A percentile compares a stretch with the other conserved stretches of the same genome.
phyloP scores from a whole-genome alignment of 2,329 filamentous ascomycete species.

The Colletotrichum neosansevieriae region DNA sequence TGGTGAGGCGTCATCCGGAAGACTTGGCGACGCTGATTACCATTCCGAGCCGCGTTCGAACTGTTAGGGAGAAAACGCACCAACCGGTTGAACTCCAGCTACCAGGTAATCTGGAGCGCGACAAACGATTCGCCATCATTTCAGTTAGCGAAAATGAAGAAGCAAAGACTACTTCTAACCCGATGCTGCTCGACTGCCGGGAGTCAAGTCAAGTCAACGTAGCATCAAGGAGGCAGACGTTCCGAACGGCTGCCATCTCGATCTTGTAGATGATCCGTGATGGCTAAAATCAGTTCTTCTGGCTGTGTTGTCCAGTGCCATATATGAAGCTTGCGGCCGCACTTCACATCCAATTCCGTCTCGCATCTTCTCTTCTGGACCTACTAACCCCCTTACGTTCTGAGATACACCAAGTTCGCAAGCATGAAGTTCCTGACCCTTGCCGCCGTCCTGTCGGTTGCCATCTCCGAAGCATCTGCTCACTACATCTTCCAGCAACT shows the following conservation, averaged over 20 bases:
- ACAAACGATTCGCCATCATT: neutral
- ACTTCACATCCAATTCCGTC: neutral
- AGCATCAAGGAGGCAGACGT: constrained; percentile 4
- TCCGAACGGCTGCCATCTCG: constrained; percentile 8
- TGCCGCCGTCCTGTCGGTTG: constrained; percentile 18
- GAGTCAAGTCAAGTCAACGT: neutral
- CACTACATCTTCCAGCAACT: constrained; percentile 50
- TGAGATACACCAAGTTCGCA: neutral
- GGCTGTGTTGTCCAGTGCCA: neutral
- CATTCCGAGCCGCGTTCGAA: too few relatives aligned
- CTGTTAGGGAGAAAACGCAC: neutral
- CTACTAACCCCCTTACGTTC: neutral
- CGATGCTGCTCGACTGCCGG: neutral
- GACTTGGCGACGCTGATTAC: too few relatives aligned
- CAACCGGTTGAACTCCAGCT: neutral
- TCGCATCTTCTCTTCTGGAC: neutral
- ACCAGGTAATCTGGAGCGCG: neutral
- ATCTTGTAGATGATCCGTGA: neutral
- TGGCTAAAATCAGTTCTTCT: neutral
- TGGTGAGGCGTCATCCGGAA: too few relatives aligned
- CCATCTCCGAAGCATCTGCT: constrained; percentile 35
- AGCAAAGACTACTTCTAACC: neutral
- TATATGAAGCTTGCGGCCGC: neutral
- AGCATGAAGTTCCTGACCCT: constrained; percentile 36
- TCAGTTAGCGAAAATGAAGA: neutral